Conservation (phyloP, 805 yeast species). For the Saccharomycopsis lassenensis region DNA sequence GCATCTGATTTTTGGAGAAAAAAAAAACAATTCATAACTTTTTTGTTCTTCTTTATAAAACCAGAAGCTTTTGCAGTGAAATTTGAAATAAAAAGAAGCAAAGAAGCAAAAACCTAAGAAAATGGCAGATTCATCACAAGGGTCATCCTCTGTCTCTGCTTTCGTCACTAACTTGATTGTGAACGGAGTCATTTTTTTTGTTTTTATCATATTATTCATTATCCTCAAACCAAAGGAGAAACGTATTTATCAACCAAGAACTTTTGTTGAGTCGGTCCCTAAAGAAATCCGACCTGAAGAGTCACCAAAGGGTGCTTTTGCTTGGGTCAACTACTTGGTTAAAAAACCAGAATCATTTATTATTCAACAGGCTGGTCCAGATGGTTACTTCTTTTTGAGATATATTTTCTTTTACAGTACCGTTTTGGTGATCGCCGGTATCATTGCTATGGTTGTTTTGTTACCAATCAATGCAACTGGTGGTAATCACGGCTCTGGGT, state of each 20-base stretch:
- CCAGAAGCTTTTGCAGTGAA: no score
- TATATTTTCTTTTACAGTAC: constrained; percentile 45
- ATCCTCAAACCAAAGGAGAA: constrained; percentile 51
- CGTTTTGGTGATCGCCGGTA: constrained; percentile 41
- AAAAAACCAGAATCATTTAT: constrained; percentile 48
- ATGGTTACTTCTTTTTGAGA: constrained; percentile 67
- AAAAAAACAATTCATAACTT: no score
- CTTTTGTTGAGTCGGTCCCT: constrained; percentile 28
- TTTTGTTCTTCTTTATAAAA: no score
- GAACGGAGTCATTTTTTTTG: constrained; percentile 48
- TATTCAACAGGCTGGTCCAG: constrained; percentile 61
- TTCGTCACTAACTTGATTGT: constrained; percentile 65
- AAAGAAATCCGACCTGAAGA: constrained; percentile 52
- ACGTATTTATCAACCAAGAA: constrained; percentile 75
- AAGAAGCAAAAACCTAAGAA: neutral
- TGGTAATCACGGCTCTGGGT: constrained; percentile 43
- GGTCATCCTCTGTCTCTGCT: constrained; percentile 56
- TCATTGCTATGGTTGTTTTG: constrained; percentile 55
- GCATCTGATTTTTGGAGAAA: no score
- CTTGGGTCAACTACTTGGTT: constrained; percentile 46
- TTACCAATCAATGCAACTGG: constrained; percentile 69
- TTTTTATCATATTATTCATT: constrained; percentile 52
- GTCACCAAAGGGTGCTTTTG: constrained; percentile 48
- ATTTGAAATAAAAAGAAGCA: neutral
- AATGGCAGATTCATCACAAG: constrained; percentile 19